phyloP scores from a whole-genome alignment of 495 filamentous ascomycete species.

The Neurospora sublineolata region DNA sequence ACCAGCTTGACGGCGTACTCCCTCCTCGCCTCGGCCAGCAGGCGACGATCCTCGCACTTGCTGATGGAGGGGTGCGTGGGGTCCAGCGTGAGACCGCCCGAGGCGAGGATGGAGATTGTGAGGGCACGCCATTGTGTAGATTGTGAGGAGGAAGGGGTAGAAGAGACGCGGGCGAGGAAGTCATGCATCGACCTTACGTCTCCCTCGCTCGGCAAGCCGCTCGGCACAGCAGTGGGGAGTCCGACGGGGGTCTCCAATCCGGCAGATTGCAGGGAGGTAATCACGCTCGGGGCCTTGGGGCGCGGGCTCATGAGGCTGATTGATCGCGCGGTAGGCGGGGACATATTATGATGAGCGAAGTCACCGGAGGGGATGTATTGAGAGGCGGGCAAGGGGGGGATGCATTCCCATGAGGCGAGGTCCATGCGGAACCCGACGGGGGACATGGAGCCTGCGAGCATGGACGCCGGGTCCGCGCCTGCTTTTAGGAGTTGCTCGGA shows the following conservation, averaged over 20 bases:
- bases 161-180: background rate
- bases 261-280: no score
- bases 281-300: no score
- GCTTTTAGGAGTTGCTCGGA: no score
- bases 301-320: no score
- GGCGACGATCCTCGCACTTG: background rate
- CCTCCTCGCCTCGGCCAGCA: conserved; percentile 4
- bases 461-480: no score
- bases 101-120: conserved; percentile 6
- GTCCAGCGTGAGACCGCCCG: conserved; percentile 5
- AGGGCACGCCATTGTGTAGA: conserved; percentile 5
- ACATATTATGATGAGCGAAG: no score
- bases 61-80: background rate
- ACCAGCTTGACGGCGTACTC: conserved; percentile 7
- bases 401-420: background rate
- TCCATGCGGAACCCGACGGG: conserved; percentile 2
- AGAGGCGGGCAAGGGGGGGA: conserved; percentile 1
- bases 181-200: conserved; percentile 6
- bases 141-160: background rate
- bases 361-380: background rate
- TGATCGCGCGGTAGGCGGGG: no score
- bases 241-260: no score
- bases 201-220: background rate
- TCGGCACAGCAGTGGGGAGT: no score
- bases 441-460: background rate